Base-by-base conservation (phyloP, 225 moss, liverwort and hornwort genomes). In the Climacium dendroides region DNA sequence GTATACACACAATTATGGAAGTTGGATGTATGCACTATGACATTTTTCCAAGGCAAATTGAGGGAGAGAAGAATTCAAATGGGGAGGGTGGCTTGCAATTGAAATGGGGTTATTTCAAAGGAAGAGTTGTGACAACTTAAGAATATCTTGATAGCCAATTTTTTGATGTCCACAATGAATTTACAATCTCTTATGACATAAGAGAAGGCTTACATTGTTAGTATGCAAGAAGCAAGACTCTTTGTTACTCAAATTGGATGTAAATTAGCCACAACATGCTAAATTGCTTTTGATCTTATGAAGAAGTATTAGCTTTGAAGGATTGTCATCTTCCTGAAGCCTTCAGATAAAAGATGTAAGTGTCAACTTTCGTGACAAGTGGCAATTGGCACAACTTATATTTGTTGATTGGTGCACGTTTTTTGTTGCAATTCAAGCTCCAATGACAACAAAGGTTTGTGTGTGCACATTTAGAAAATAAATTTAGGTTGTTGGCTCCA, bases 181-280 rank as follows among this genome's bases (percentile, higher is more conserved):
- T 0, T 19, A 0, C 4, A 1, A 64, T 64, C 10, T 18, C 64
- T 64, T 5, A 14, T 3, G 8, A 15, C 0, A 41, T 0, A 69
- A 26, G 26, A 43, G 1, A 26, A 71, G 15, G 70, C 26, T 41
- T 3, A 1, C 5, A 43, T 43, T 26, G 8, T 71, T 9, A 12
- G 15, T 43, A 71, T 70, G 1, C 1, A 39, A 0, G 41, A 41
- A 15, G 1, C 0, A 1, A 7, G 24, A 41, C 1, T 41, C 13
- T 39, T 1, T 0, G 2, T 0, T 69, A 3, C 1, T 69, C 67
- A 67, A 67, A 67, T 37, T 37, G 12, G 1, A 69, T 4, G 0
- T 39, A 2, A 63, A 17, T 32, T 32, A 32, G 5, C 0, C 4
- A 39, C 23, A 37, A 24, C 1, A 34, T 3, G 15, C 10, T 8